Conservation (phyloP, 2,329 filamentous ascomycete genomes). For the Clathrospora elynae region DNA sequence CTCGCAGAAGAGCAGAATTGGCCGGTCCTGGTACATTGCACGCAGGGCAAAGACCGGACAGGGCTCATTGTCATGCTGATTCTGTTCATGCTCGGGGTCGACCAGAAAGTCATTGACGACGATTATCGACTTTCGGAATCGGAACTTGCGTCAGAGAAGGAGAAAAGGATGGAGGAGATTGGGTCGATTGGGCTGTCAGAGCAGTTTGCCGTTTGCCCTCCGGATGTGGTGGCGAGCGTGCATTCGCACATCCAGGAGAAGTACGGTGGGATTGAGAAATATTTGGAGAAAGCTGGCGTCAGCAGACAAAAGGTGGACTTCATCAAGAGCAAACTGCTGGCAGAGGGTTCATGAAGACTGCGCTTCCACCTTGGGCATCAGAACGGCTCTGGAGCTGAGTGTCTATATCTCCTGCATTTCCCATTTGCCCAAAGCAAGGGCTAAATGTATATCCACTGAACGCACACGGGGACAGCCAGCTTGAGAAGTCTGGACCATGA, state of each 20-base stretch:
- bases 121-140: slow-evolving; percentile 73
- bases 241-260: slow-evolving; percentile 61
- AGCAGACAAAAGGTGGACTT: slow-evolving; percentile 41
- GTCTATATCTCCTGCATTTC: too few species aligned
- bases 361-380: too few species aligned
- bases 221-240: slow-evolving; percentile 66
- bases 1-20: slow-evolving; percentile 57
- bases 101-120: slow-evolving; percentile 64
- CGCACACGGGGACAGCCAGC: too few species aligned
- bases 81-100: slow-evolving; percentile 66
- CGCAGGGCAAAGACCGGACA: slow-evolving; percentile 85
- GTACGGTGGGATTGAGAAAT: slow-evolving; percentile 70
- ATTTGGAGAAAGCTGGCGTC: slow-evolving; percentile 67
- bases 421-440: too few species aligned
- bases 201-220: slow-evolving; percentile 68
- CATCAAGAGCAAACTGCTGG: slow-evolving; percentile 42
- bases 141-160: slow-evolving; percentile 65
- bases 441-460: too few species aligned
- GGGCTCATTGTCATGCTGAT: slow-evolving; percentile 73
- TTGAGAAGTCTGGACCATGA: too few species aligned
- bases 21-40: slow-evolving; percentile 79
- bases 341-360: slow-evolving; percentile 17
- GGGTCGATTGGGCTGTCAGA: slow-evolving; percentile 70
- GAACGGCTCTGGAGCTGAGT: too few species aligned
- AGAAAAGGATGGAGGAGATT: slow-evolving; percentile 70